These are phyloP conservation scores for Plantago major DNA, from an alignment of 257 asterid species.

Conservation along the genomic window DNA sequence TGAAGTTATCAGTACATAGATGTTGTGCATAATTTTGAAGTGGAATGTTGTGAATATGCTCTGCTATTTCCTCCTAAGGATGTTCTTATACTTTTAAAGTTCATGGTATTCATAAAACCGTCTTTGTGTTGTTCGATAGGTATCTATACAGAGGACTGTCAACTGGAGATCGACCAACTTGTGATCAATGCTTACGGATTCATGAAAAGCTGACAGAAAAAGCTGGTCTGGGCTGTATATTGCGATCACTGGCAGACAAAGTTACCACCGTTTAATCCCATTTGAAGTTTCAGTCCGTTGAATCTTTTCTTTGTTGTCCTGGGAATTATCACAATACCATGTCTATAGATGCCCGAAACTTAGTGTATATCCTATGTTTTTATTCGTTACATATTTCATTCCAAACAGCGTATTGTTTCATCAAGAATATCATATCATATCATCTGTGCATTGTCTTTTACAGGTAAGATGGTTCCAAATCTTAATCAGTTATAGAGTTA, in stretches of 20 bases:
- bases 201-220: conserved; percentile 90
- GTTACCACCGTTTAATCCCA: conserved; percentile 57
- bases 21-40: too few species aligned
- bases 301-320: conserved; percentile 1
- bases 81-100: too few species aligned
- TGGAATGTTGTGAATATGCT: too few species aligned
- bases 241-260: conserved; percentile 83
- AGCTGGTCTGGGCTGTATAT: conserved; percentile 96
- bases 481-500: too few species aligned
- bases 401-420: too few species aligned
- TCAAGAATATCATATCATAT: too few species aligned
- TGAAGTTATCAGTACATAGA: neutral
- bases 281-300: neutral
- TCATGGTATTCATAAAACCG: neutral
- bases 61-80: too few species aligned
- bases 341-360: neutral
- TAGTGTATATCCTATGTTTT: neutral
- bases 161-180: conserved; percentile 97
- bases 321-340: neutral
- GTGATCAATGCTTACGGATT: conserved; percentile 87
- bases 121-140: conserved; percentile 38
- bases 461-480: too few species aligned
- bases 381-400: neutral
- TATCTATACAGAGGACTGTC: conserved; percentile 90
- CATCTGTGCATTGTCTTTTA: too few species aligned